Percentiles rank a stretch among this genome's conserved stretches.
phyloP scores from a whole-genome alignment of 163 green algal genomes.

The Chlamydomonas reinhardtii region DNA sequence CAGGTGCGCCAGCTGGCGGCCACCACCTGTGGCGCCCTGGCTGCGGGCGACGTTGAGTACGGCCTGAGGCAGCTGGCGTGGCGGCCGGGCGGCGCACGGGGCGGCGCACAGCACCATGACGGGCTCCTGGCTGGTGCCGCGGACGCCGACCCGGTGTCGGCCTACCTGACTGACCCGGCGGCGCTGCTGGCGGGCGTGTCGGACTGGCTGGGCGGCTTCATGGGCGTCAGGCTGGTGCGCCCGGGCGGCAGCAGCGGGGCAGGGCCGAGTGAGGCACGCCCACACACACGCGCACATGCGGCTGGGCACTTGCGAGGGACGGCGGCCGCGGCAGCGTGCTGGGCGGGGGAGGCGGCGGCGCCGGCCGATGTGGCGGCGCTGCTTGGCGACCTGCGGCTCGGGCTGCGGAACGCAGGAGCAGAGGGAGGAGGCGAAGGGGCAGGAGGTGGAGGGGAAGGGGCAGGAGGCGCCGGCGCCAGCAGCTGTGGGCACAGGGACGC shows the following conservation, averaged over 20 bases:
- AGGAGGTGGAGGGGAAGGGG: too few species aligned
- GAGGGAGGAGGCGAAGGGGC: too few species aligned
- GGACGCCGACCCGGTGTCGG: background rate
- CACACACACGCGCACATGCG: too few species aligned
- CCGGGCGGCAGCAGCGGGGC: too few species aligned
- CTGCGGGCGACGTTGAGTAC: constrained; percentile 10
- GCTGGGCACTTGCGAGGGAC: too few species aligned
- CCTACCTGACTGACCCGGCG: constrained; percentile 5
- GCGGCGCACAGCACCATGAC: too few species aligned
- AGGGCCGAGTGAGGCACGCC: too few species aligned
- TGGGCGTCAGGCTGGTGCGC: constrained; percentile 13
- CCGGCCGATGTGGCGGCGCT: constrained; percentile 18
- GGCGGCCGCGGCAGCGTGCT: background rate
- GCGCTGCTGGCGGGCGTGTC: background rate
- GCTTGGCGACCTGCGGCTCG: background rate
- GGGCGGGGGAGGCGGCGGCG: background rate
- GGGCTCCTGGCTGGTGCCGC: too few species aligned
- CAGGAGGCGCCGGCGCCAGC: background rate
- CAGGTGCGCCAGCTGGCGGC: constrained; percentile 6
- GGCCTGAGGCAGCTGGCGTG: background rate
- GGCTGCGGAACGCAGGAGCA: background rate
- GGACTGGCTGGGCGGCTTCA: constrained; percentile 1
- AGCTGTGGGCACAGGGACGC: background rate
- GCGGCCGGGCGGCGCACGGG: too few species aligned
- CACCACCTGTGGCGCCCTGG: background rate